Percentiles rank a stretch among this genome's conserved stretches.
phyloP scores from a whole-genome alignment of 2,329 filamentous ascomycete species.

The Conoideocrella luteorostrata region DNA sequence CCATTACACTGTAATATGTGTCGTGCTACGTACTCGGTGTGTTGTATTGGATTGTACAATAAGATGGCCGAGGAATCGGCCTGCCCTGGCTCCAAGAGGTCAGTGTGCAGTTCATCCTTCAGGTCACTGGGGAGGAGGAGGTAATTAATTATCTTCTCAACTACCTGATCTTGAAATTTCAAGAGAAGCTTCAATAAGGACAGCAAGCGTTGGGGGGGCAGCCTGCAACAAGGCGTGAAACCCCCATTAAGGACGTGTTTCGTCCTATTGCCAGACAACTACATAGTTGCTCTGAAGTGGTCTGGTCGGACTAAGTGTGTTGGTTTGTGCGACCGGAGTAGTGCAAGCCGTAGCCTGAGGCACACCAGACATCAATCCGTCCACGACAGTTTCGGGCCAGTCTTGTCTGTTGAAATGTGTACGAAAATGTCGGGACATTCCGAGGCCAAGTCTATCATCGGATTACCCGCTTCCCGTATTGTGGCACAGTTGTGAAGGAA shows the following conservation, averaged over 20 bases:
- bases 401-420: neutral
- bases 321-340: conserved; percentile 14
- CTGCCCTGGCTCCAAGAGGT: no score
- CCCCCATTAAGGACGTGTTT: conserved; percentile 7
- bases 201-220: conserved; percentile 5
- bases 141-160: no score
- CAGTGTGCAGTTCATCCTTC: no score
- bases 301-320: conserved; percentile 8
- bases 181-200: conserved; percentile 5
- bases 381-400: neutral
- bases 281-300: no score
- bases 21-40: no score
- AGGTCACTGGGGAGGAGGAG: no score
- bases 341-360: conserved; percentile 9
- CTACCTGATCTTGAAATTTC: no score
- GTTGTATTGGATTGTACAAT: no score
- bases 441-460: neutral
- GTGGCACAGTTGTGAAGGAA: neutral
- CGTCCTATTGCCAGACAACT: conserved; percentile 9
- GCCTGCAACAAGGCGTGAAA: conserved; percentile 16
- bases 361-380: neutral
- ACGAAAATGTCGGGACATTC: conserved; percentile 9
- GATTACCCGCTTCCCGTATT: neutral
- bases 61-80: no score
- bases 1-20: no score